phyloP scores from a whole-genome alignment of 2,329 filamentous ascomycete species.

The Sporothrix schenckii region DNA sequence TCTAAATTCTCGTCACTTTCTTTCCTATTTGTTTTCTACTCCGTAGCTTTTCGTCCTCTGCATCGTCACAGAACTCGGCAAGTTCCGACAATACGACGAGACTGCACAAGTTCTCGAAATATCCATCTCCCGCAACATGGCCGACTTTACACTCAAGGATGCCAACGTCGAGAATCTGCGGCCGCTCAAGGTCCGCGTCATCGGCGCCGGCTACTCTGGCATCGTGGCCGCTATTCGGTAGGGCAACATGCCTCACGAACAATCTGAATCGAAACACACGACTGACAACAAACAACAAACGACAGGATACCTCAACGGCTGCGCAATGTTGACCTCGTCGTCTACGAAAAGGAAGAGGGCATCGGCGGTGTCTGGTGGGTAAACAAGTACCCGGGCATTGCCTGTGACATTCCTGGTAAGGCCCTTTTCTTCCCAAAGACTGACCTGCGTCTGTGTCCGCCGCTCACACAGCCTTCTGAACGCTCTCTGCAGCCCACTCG shows the following conservation, averaged over 20 bases:
- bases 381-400: conserved; percentile 44
- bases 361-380: conserved; percentile 45
- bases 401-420: conserved; percentile 43
- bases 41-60: not conserved
- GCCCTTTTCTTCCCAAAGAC: no score
- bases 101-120: no score
- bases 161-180: conserved; percentile 42
- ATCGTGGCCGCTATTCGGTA: conserved; percentile 43
- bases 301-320: conserved; percentile 43
- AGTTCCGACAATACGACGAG: conserved; percentile 3
- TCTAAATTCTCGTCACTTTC: not conserved
- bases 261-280: no score
- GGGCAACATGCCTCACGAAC: not conserved
- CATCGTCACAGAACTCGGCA: not conserved
- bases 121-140: not conserved
- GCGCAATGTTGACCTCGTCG: conserved; percentile 43
- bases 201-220: conserved; percentile 44
- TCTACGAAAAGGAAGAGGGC: conserved; percentile 45
- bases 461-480: not conserved
- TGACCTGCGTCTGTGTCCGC: no score
- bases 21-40: not conserved
- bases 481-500: conserved; percentile 48
- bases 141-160: conserved; percentile 38
- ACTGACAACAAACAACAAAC: no score
- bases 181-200: conserved; percentile 43